A percentile compares a stretch with the other conserved stretches of the same genome.
These are phyloP conservation scores for Cercospora citrullina DNA, from an alignment of 2,329 filamentous ascomycete genomes.

Conservation along the genomic window DNA sequence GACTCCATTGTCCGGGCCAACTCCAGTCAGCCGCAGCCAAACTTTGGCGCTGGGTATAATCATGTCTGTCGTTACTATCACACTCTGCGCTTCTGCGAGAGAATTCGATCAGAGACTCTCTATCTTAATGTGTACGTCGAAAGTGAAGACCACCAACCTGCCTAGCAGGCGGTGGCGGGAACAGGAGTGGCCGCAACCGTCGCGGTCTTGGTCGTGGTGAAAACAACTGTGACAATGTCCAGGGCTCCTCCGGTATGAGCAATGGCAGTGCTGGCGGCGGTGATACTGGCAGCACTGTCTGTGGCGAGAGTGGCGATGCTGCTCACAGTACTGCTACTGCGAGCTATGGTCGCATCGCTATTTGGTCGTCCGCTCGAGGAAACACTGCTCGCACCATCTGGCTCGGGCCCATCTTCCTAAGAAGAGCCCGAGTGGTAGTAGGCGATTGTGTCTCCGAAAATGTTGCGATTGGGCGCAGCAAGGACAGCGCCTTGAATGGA, in stretches of 20 bases:
- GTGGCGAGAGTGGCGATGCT: not conserved
- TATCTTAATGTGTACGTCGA: constrained; percentile 11
- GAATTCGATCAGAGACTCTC: constrained; percentile 12
- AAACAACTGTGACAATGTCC: not conserved
- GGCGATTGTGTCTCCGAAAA: constrained; percentile 52
- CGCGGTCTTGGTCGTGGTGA: not conserved
- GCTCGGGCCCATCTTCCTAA: constrained; percentile 5
- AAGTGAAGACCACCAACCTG: constrained; percentile 1
- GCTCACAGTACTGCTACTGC: not conserved
- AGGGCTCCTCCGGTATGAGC: not conserved
- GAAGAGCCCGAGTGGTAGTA: constrained; percentile 30
- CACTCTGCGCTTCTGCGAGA: constrained; percentile 9
- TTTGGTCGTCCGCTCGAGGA: not conserved
- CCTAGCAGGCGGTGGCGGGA: constrained; percentile 6
- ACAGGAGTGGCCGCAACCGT: not conserved
- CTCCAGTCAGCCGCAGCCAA: not conserved
- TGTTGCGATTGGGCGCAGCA: constrained; percentile 49
- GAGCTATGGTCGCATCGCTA: not conserved
- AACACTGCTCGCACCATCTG: constrained; percentile 1
- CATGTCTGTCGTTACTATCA: constrained; percentile 6
- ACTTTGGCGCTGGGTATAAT: constrained; percentile 9
- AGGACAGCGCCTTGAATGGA: constrained; percentile 40
- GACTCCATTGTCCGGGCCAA: not conserved
- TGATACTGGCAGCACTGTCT: constrained; percentile 2
- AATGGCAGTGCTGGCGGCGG: not conserved